phyloP scores from a whole-genome alignment of 768 basidiomycete genomes.

The Paxillus rubicundulus region DNA sequence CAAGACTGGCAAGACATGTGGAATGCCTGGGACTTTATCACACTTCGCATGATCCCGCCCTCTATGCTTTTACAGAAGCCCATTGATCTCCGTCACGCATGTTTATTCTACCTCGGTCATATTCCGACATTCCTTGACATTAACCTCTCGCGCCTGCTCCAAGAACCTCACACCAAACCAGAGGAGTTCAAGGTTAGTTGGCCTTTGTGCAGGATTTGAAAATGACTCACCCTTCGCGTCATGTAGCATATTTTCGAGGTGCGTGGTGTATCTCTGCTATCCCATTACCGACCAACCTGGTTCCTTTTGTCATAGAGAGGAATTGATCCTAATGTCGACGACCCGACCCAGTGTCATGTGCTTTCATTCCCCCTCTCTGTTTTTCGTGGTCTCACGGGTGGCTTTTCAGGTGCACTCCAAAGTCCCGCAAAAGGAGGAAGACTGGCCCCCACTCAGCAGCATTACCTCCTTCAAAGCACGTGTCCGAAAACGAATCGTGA shows the following conservation, averaged over 20 bases:
- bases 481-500: conserved; percentile 68
- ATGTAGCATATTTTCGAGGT: conserved; percentile 75
- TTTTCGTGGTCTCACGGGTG: background rate
- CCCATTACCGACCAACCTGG: conserved; percentile 2
- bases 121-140: conserved; percentile 93
- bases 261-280: conserved; percentile 7
- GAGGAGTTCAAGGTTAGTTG: conserved; percentile 64
- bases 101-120: conserved; percentile 95
- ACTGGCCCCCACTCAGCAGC: conserved; percentile 76
- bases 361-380: conserved; percentile 19
- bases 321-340: conserved; percentile 93
- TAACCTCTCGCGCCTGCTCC: conserved; percentile 70
- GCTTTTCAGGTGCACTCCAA: conserved; percentile 73
- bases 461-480: conserved; percentile 79
- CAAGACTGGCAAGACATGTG: conserved; percentile 83
- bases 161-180: conserved; percentile 82
- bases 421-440: conserved; percentile 75
- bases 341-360: conserved; percentile 84
- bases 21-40: conserved; percentile 86
- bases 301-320: conserved; percentile 60
- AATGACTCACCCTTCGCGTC: conserved; percentile 4
- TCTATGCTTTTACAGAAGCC: conserved; percentile 88
- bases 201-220: conserved; percentile 1
- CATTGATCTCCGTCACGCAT: conserved; percentile 92
- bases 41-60: conserved; percentile 80